These are phyloP conservation scores for Hirsutella minnesotensis DNA, from an alignment of 2,329 filamentous ascomycete species.

Conservation along the genomic window DNA sequence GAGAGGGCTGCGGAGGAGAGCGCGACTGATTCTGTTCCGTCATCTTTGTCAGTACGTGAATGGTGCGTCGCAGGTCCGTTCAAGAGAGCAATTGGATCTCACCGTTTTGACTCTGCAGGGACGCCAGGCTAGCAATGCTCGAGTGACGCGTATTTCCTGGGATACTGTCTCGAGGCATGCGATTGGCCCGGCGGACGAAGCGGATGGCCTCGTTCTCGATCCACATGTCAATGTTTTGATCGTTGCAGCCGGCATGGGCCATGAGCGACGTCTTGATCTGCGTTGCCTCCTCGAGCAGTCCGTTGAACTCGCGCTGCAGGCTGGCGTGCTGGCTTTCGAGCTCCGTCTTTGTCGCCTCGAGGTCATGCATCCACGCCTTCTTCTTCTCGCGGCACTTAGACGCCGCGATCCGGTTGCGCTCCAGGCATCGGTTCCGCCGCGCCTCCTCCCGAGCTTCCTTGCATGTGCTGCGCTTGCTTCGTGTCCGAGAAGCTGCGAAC, in stretches of 20 bases:
- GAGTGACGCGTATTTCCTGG: background rate
- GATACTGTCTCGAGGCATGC: background rate
- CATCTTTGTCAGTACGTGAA: no score
- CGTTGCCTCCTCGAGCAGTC: conserved; percentile 30
- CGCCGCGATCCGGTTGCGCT: conserved; percentile 61
- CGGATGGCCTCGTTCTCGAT: conserved; percentile 37
- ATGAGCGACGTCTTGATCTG: conserved; percentile 39
- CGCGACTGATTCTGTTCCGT: background rate
- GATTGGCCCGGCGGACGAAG: conserved; percentile 25
- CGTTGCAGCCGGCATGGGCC: conserved; percentile 38
- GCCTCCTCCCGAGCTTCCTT: background rate
- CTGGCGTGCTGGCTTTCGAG: conserved; percentile 31
- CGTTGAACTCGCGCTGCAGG: conserved; percentile 30
- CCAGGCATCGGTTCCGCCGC: conserved; percentile 45
- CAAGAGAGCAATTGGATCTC: no score
- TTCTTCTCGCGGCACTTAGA: conserved; percentile 64
- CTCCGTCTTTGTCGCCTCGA: conserved; percentile 32
- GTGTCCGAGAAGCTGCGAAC: no score
- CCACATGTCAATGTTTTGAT: conserved; percentile 41
- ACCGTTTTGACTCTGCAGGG: background rate
- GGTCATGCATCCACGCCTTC: conserved; percentile 38
- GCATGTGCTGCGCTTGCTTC: no score
- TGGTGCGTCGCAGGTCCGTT: no score
- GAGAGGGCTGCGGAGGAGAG: background rate
- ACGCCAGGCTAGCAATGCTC: conserved; percentile 3